Base-by-base conservation (phyloP, 257 asterid species). In the Mentha longifolia region DNA sequence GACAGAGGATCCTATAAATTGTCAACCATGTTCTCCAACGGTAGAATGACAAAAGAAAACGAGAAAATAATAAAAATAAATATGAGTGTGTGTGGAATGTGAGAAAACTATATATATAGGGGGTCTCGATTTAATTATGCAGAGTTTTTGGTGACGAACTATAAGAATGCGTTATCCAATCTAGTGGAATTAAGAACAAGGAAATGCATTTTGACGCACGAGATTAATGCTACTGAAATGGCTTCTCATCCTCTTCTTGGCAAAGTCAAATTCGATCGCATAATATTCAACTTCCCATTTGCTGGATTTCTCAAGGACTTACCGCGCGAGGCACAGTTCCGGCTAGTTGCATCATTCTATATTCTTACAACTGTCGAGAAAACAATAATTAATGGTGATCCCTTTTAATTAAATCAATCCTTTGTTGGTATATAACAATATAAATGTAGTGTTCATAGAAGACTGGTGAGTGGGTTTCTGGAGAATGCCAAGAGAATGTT, bases 161-260 rank as follows among this genome's bases (percentile, higher is more conserved):
- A 73, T 7, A 14, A 25, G 43, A 69, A 50, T 30, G 82, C 79
- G 3, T 3, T 65, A 5, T 42, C 65, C 41, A 77, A 80, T 73
- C 39, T 77, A 3, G 19, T 3, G 61, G 64, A 65, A 46, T 20
- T 80, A 16, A 30, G 41, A 14, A 57, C 41, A 7, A 69, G 81
- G 73, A 45, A 57, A 35, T 68, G 85, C 77, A 67, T 0, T 31
- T 77, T 80, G 17, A 56, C 72, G 65, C 84, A 76, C 37, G 81
- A 33, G 45, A 54, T 80, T 0, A 73, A 80, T 17, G 84, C 76
- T 7, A 66, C 80, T 2, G 9, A 33, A 45, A 72, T 75, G 72
- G 72, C 78, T 22, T 35, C 6, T 9, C 71, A 68, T 17, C 13
- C 5, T 42, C 61, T 9, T 9, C 74, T 80, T 1, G 70, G 62